Evolutionary conservation across 176 grass and related monocot genomes (phyloP).

Genomic region (Pharus latifolius): DNA sequence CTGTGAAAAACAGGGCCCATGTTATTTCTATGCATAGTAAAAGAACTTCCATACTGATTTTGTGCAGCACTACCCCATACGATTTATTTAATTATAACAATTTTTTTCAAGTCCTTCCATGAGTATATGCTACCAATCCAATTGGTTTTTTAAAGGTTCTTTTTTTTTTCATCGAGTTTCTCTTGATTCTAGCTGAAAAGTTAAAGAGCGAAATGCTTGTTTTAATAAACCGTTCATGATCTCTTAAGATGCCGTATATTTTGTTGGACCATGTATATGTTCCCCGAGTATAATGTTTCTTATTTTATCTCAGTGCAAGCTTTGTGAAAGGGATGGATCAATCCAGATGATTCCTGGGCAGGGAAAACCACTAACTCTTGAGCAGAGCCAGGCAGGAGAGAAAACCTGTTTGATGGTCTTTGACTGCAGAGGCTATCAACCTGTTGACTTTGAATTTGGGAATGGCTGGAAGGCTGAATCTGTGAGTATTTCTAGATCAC

Average conservation of each 20-base stretch:
- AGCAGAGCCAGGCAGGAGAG: conserved; percentile 46
- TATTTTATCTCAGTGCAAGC: conserved; percentile 73
- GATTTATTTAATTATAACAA: background rate
- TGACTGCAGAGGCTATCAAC: conserved; percentile 87
- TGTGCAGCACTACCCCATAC: background rate
- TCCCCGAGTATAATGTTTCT: conserved; percentile 3
- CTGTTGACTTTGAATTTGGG: conserved; percentile 65
- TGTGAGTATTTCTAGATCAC: conserved; percentile 42
- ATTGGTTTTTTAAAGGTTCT: background rate
- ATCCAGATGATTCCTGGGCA: conserved; percentile 84
- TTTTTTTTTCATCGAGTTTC: background rate
- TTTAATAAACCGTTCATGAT: background rate
- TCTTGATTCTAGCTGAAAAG: background rate
- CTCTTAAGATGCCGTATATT: background rate
- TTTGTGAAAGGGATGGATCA: conserved; percentile 85
- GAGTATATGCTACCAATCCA: background rate
- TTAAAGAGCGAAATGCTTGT: background rate
- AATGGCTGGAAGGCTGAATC: conserved; percentile 84
- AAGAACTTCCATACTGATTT: background rate
- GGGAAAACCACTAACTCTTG: conserved; percentile 57
- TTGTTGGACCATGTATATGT: background rate
- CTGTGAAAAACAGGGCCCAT: no score
- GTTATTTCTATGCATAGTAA: no score
- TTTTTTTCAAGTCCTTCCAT: background rate
- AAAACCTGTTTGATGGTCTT: conserved; percentile 70